phyloP scores from a whole-genome alignment of 371 early-diverging fungal species.

The Haplosporangium sp. region DNA sequence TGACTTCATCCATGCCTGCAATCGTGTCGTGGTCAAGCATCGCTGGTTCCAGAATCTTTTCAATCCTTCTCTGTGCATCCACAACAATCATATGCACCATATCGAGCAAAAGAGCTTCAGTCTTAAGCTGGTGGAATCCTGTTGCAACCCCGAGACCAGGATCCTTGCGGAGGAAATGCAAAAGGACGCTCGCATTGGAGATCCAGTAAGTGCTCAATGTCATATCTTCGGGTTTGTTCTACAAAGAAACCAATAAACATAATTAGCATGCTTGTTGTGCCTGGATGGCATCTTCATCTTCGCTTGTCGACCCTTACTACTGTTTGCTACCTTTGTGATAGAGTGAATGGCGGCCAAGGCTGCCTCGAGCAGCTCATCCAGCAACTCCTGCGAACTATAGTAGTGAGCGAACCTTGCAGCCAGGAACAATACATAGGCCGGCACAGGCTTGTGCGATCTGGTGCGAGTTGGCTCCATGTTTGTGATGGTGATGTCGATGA shows the following conservation, averaged over 20 bases:
- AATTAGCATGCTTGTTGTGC: too few species aligned
- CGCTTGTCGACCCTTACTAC: too few species aligned
- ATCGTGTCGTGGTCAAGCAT: constrained; percentile 80
- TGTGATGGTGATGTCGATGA: constrained; percentile 78
- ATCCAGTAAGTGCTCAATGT: constrained; percentile 82
- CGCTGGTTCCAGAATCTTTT: constrained; percentile 69
- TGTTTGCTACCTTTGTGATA: constrained; percentile 62
- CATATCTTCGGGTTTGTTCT: constrained; percentile 59
- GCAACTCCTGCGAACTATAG: constrained; percentile 75
- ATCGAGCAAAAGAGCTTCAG: constrained; percentile 79
- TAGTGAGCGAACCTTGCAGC: constrained; percentile 91
- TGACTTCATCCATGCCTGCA: constrained; percentile 71
- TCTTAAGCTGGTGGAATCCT: constrained; percentile 64
- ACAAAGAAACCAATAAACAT: neutral
- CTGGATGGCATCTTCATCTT: too few species aligned
- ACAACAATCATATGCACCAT: constrained; percentile 69
- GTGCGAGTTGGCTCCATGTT: constrained; percentile 70
- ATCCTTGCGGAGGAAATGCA: constrained; percentile 87
- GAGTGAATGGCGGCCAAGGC: constrained; percentile 69
- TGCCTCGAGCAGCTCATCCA: constrained; percentile 75
- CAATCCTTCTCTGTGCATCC: constrained; percentile 69
- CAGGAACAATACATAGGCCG: constrained; percentile 89
- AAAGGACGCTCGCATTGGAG: constrained; percentile 79
- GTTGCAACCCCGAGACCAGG: constrained; percentile 70
- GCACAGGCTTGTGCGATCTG: constrained; percentile 71